These are phyloP conservation scores for Vanrija humicola DNA, from an alignment of 1,284 basidiomycete species.

Conservation along the genomic window DNA sequence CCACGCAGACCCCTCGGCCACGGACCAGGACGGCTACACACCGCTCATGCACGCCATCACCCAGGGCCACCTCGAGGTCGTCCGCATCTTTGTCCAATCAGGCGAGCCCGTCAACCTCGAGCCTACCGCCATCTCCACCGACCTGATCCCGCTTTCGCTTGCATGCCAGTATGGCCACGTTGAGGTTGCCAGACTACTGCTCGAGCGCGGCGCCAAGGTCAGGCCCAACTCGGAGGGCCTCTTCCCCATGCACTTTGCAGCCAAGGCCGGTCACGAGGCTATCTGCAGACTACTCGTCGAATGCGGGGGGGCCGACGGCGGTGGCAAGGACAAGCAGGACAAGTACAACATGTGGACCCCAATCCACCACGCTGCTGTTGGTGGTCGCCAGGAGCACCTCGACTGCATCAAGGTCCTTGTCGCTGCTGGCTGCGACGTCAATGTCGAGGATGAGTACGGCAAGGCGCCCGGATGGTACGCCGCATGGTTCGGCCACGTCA, in stretches of 20 bases:
- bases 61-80: constrained; percentile 76
- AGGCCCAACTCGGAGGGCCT: constrained; percentile 89
- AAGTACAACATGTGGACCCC: constrained; percentile 99
- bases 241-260: constrained; percentile 95
- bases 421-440: constrained; percentile 69
- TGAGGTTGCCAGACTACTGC: constrained; percentile 73
- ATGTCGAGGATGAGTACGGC: constrained; percentile 76
- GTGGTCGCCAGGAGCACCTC: constrained; percentile 61
- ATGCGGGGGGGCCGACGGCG: constrained; percentile 45
- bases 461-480: constrained; percentile 90
- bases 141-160: constrained; percentile 82
- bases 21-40: constrained; percentile 91
- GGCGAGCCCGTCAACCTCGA: constrained; percentile 58
- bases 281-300: constrained; percentile 79
- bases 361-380: constrained; percentile 88
- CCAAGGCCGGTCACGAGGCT: constrained; percentile 84
- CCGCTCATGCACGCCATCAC: constrained; percentile 90
- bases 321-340: constrained; percentile 82
- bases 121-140: constrained; percentile 57
- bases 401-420: constrained; percentile 75
- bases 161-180: constrained; percentile 87
- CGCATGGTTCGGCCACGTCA: constrained; percentile 92
- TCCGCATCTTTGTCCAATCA: constrained; percentile 65
- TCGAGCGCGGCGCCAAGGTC: constrained; percentile 72
- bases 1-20: constrained; percentile 61